Base-by-base conservation (phyloP, 2,329 filamentous ascomycete genomes). In the Cryphonectria naterciae region DNA sequence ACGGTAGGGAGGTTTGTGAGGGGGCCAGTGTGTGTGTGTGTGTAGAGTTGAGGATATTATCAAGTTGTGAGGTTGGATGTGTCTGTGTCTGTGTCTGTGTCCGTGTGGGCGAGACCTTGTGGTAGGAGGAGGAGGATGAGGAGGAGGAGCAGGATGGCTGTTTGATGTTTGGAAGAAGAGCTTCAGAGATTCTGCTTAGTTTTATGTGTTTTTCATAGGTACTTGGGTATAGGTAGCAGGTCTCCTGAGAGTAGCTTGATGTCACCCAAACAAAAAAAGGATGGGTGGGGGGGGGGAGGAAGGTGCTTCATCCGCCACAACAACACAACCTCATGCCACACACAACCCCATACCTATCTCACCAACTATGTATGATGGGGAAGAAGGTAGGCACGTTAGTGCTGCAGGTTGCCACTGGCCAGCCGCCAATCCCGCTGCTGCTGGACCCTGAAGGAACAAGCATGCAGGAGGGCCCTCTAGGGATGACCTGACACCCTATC, bases 11-110 rank as follows among this genome's bases (percentile, higher is more conserved):
- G 32, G 25, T n/a, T 4, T 46, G 63, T 56, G 35, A 17, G 25
- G 56, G 62, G 17, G 54, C 56, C 39, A 68, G 66, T 17, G 19
- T 61, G 19, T 37, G 17, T n/a, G 58, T 39, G 54, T 60, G 56
- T 60, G 65, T 61, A 32, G 37, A 60, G 56, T n/a, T 25, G 22
- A 8, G 52, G 8, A 37, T 37, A 32, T 32, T 56, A 15, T 28
- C n/a, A 25, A 13, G 22, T 15, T 28, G n/a, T 56, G 52, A 13
- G 49, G 22, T 17, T 15, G 11, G 17, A 46, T 46, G 41, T 46
- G 41, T 46, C 2, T 37, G 37, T 49, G 19, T 6, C 22, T 22
- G 19, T 49, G 46, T 49, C 22, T 49, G 2, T 8, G 46, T n/a
- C 15, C 19, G 46, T 49, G 15, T n/a, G 7, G 19, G 22, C 19